Evolutionary conservation across 768 basidiomycete species (phyloP).

Genomic region (Mycena haematopus): DNA sequence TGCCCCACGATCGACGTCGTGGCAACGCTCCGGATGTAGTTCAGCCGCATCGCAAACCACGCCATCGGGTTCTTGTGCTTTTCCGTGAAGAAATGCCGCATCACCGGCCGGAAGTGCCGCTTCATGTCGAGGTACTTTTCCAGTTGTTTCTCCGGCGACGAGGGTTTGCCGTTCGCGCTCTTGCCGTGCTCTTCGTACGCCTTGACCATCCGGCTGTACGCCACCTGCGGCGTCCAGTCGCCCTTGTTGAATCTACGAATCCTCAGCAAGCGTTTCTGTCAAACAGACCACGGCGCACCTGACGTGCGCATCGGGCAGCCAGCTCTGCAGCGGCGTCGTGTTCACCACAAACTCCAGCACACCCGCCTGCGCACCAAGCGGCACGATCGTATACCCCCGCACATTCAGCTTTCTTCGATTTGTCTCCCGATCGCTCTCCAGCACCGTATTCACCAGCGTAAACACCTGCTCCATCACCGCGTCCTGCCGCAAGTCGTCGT

Average conservation of each 20-base stretch:
- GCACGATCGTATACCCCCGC: conserved; percentile 88
- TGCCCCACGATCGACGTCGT: conserved; percentile 95
- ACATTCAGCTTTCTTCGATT: conserved; percentile 73
- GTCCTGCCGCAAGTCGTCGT: conserved; percentile 94
- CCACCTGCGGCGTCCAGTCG: conserved; percentile 52
- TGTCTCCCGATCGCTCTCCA: conserved; percentile 78
- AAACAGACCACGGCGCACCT: conserved; percentile 43
- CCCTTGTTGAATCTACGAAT: conserved; percentile 66
- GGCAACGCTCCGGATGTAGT: conserved; percentile 92
- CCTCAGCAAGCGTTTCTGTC: background rate
- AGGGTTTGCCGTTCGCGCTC: background rate
- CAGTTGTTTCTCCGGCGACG: conserved; percentile 37
- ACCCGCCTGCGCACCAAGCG: conserved; percentile 80
- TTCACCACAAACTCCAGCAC: conserved; percentile 90
- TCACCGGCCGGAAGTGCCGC: conserved; percentile 74
- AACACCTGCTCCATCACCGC: conserved; percentile 99
- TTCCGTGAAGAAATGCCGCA: conserved; percentile 95
- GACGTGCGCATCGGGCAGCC: conserved; percentile 69
- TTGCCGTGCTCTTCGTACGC: conserved; percentile 36
- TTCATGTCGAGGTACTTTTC: conserved; percentile 44
- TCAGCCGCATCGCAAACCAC: conserved; percentile 92
- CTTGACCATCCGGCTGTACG: conserved; percentile 34
- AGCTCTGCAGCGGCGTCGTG: conserved; percentile 66
- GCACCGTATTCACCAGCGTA: conserved; percentile 81
- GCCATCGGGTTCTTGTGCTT: conserved; percentile 84